Conservation (phyloP, 257 asterid species). For the Ilex asprella region DNA sequence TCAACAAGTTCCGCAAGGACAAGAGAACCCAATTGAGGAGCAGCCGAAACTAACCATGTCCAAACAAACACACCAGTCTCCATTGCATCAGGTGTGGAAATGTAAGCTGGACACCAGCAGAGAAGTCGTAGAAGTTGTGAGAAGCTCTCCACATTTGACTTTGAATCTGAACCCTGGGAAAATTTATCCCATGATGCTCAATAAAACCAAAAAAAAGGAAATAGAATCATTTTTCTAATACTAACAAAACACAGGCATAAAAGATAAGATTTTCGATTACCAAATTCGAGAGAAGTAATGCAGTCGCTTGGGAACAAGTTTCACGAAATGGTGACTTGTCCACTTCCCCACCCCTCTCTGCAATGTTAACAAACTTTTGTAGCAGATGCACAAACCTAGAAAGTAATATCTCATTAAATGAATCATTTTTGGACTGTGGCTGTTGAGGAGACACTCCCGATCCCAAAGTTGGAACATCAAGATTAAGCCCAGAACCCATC, state of each 20-base stretch:
- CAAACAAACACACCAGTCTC: conserved; percentile 96
- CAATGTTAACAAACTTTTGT: conserved; percentile 75
- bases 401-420: conserved; percentile 76
- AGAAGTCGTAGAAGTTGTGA: conserved; percentile 96
- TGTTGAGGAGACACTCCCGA: conserved; percentile 30
- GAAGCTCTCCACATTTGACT: conserved; percentile 74
- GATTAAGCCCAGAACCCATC: conserved; percentile 32
- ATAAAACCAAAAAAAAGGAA: conserved; percentile 8
- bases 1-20: conserved; percentile 98
- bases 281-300: conserved; percentile 88
- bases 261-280: conserved; percentile 20
- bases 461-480: conserved; percentile 45
- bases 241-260: background rate
- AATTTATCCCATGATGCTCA: conserved; percentile 16
- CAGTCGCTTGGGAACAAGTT: conserved; percentile 96
- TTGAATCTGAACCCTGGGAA: conserved; percentile 71
- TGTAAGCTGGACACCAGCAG: conserved; percentile 99
- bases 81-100: conserved; percentile 85
- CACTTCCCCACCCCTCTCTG: conserved; percentile 85
- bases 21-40: conserved; percentile 91
- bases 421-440: conserved; percentile 41
- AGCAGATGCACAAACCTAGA: conserved; percentile 71
- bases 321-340: conserved; percentile 86
- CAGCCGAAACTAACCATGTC: conserved; percentile 99
- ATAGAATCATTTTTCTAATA: too few species aligned